phyloP scores from a whole-genome alignment of 2,329 filamentous ascomycete species.

The Drechslerella stenobrocha region DNA sequence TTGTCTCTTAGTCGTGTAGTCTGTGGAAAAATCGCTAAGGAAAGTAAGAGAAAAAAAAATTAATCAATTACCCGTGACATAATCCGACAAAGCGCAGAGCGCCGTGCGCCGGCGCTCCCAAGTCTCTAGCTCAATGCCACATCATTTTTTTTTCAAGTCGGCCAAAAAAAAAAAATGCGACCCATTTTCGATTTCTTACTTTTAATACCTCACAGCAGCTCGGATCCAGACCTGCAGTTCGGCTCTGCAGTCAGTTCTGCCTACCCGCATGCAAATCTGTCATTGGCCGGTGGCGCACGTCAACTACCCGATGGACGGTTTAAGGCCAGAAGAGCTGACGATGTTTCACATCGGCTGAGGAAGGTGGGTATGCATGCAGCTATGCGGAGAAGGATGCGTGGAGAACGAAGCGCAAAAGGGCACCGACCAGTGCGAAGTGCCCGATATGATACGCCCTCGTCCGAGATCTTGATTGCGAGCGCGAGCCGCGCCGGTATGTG shows the following conservation, averaged over 20 bases:
- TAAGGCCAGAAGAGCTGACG: conserved; percentile 24
- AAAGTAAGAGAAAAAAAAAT: not conserved
- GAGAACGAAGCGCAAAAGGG: conserved; percentile 3
- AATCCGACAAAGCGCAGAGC: conserved; percentile 44
- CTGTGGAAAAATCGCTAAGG: not conserved
- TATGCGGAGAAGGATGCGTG: conserved; percentile 5
- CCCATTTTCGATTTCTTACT: not conserved
- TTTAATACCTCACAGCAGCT: conserved; percentile 14
- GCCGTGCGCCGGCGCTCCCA: conserved; percentile 20
- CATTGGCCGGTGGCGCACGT: conserved; percentile 39
- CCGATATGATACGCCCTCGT: not conserved
- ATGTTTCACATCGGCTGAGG: conserved; percentile 40
- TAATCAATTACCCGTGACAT: conserved; percentile 17
- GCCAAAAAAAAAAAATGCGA: not conserved
- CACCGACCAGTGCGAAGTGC: conserved; percentile 7
- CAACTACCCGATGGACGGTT: conserved; percentile 28
- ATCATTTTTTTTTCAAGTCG: not conserved
- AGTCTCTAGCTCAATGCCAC: not conserved
- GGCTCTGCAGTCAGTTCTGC: conserved; percentile 27
- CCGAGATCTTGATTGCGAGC: conserved; percentile 1
- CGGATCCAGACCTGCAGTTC: conserved; percentile 30
- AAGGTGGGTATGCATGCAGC: conserved; percentile 29
- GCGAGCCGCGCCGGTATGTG: not conserved
- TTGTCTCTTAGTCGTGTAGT: conserved; percentile 7
- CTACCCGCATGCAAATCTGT: conserved; percentile 21